Percentiles rank a stretch among this genome's conserved stretches.
Conservation (phyloP, 768 basidiomycete species). For the Leucogyrophana mollusca region DNA sequence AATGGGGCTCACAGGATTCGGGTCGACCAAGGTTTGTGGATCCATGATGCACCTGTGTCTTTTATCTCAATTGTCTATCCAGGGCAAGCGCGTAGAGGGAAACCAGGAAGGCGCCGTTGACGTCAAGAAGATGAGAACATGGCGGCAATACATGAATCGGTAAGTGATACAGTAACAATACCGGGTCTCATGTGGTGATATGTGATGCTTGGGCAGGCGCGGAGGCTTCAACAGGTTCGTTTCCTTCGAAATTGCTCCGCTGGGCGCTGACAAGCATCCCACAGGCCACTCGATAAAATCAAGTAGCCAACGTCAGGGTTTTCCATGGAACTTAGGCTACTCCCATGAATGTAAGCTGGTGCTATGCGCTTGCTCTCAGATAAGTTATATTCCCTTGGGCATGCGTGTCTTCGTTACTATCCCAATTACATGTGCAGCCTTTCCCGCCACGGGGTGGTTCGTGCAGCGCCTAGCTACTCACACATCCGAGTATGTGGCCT, state of each 20-base stretch:
- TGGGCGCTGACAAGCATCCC: slow-evolving; percentile 17
- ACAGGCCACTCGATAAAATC: slow-evolving; percentile 92
- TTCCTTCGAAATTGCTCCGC: background rate
- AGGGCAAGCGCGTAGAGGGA: slow-evolving; percentile 81
- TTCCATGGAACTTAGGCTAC: slow-evolving; percentile 15
- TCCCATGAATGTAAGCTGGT: slow-evolving; percentile 3
- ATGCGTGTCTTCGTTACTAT: background rate
- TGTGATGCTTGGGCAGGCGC: slow-evolving; percentile 45
- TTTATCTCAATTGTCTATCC: slow-evolving; percentile 6
- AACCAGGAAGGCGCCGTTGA: slow-evolving; percentile 72
- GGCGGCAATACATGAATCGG: slow-evolving; percentile 99
- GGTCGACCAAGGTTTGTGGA: slow-evolving; percentile 74
- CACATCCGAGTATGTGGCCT: too few relatives aligned
- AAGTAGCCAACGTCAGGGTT: slow-evolving; percentile 46
- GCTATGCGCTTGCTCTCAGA: slow-evolving; percentile 7
- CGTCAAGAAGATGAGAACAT: slow-evolving; percentile 83
- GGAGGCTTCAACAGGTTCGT: slow-evolving; percentile 81
- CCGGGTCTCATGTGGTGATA: slow-evolving; percentile 9
- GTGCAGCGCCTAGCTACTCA: too few relatives aligned
- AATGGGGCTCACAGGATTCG: slow-evolving; percentile 91
- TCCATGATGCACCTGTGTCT: background rate
- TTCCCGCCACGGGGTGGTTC: too few relatives aligned
- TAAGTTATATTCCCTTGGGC: slow-evolving; percentile 11
- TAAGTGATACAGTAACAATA: slow-evolving; percentile 26
- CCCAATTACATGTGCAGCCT: background rate